Evolutionary conservation across 2,329 filamentous ascomycete genomes (phyloP).

Genomic region (Aureobasidium leucospermi): DNA sequence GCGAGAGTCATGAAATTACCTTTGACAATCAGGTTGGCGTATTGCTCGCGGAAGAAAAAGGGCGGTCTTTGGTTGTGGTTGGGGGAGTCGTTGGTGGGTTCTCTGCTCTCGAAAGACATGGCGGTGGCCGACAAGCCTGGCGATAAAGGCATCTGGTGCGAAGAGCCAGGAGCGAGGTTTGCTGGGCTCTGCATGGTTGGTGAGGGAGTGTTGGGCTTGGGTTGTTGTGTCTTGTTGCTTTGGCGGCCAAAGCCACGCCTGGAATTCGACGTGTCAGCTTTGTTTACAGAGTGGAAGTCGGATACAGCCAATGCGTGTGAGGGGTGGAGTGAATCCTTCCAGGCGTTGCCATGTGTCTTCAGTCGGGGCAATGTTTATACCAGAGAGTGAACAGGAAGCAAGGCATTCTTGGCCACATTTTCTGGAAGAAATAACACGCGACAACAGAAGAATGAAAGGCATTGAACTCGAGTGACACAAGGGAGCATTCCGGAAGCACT

Average conservation of each 20-base stretch:
- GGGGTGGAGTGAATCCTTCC: background rate
- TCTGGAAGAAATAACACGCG: background rate
- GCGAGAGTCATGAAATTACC: slow-evolving; percentile 97
- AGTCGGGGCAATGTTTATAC: background rate
- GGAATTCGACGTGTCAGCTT: slow-evolving; percentile 3
- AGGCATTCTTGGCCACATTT: background rate
- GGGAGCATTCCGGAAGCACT: slow-evolving; percentile 8
- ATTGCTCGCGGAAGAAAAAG: slow-evolving; percentile 66
- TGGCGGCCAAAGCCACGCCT: slow-evolving; percentile 28
- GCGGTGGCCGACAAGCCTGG: slow-evolving; percentile 48
- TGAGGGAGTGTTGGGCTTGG: slow-evolving; percentile 26
- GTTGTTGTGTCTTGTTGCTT: slow-evolving; percentile 21
- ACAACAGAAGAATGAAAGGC: background rate
- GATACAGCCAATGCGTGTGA: background rate
- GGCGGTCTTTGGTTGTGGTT: slow-evolving; percentile 58
- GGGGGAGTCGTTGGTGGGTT: slow-evolving; percentile 21
- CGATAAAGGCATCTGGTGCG: slow-evolving; percentile 19
- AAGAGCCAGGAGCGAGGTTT: slow-evolving; percentile 18
- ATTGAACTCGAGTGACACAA: background rate
- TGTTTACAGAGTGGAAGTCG: background rate
- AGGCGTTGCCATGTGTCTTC: background rate
- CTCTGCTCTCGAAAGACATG: slow-evolving; percentile 59
- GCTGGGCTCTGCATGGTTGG: slow-evolving; percentile 26
- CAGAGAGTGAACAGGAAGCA: background rate
- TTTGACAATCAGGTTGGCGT: slow-evolving; percentile 83